Conservation (phyloP, 2,329 filamentous ascomycete species). For the Thermomyces lanuginosus region DNA sequence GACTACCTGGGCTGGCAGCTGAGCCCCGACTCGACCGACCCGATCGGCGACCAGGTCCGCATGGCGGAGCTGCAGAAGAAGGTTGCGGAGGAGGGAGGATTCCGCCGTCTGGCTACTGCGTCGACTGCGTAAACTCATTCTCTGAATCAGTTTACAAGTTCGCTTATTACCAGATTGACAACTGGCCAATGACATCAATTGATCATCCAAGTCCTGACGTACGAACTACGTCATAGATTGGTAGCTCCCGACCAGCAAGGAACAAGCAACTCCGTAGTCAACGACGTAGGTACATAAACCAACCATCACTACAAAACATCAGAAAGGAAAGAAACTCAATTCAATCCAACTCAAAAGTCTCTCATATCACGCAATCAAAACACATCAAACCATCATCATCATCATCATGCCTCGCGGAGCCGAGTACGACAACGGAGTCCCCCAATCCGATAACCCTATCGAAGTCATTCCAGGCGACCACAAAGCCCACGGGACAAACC, state of each 20-base stretch:
- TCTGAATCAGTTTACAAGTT: too few relatives aligned
- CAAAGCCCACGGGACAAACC: constrained; percentile 20
- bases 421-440: constrained; percentile 22
- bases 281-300: neutral
- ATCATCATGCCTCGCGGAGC: constrained; percentile 26
- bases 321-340: too few relatives aligned
- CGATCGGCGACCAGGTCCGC: constrained; percentile 55
- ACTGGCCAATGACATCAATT: too few relatives aligned
- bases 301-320: neutral
- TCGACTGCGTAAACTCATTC: constrained; percentile 1
- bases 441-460: constrained; percentile 25
- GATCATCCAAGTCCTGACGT: too few relatives aligned
- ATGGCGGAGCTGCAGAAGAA: constrained; percentile 54
- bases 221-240: too few relatives aligned
- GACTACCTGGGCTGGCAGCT: constrained; percentile 50
- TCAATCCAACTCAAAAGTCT: neutral
- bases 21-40: constrained; percentile 49
- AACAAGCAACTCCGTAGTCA: too few relatives aligned
- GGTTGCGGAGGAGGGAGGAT: constrained; percentile 50
- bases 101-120: constrained; percentile 18
- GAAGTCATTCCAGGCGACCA: constrained; percentile 11
- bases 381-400: neutral
- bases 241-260: too few relatives aligned
- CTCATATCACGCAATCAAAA: neutral
- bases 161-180: too few relatives aligned